phyloP scores from a whole-genome alignment of 106 monocot species.

The Platanthera zijinensis region DNA sequence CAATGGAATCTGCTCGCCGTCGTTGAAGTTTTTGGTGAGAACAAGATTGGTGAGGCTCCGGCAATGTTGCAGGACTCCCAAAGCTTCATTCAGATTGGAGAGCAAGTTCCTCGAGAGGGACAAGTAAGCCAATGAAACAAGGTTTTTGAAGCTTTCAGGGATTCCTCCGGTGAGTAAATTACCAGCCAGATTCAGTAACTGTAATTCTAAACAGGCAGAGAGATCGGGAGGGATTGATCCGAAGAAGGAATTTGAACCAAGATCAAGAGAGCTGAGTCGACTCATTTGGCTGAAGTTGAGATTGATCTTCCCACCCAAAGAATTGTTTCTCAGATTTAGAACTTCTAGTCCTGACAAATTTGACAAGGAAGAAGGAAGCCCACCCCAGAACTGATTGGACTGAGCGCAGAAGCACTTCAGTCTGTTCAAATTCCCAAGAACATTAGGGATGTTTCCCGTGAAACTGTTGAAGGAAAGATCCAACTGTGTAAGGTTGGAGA shows the following conservation, averaged over 20 bases:
- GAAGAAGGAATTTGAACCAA: slow-evolving; percentile 48
- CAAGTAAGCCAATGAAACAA: slow-evolving; percentile 36
- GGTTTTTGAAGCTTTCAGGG: slow-evolving; percentile 50
- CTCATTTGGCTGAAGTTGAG: slow-evolving; percentile 43
- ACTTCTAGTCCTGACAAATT: slow-evolving; percentile 27
- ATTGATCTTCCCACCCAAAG: slow-evolving; percentile 36
- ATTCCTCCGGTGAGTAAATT: slow-evolving; percentile 63
- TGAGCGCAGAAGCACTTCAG: slow-evolving; percentile 36
- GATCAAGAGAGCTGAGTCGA: slow-evolving; percentile 44
- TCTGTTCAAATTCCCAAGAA: slow-evolving; percentile 34
- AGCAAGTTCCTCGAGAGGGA: slow-evolving; percentile 54
- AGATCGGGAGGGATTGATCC: slow-evolving; percentile 52
- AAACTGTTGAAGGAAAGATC: slow-evolving; percentile 72
- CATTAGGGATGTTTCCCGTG: slow-evolving; percentile 52
- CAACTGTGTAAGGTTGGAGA: slow-evolving; percentile 46
- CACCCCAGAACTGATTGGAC: slow-evolving; percentile 37
- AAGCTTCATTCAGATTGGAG: slow-evolving; percentile 45
- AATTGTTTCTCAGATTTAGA: slow-evolving; percentile 61
- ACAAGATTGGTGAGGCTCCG: slow-evolving; percentile 50
- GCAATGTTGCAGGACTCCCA: slow-evolving; percentile 54
- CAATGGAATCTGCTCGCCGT: slow-evolving; percentile 47
- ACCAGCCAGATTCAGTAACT: slow-evolving; percentile 49
- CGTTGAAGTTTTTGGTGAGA: slow-evolving; percentile 58
- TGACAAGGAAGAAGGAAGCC: slow-evolving; percentile 59
- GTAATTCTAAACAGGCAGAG: slow-evolving; percentile 31